A percentile compares a stretch with the other conserved stretches of the same genome.
These are phyloP conservation scores for Scutellaria baicalensis DNA, from an alignment of 257 asterid species.

Conservation along the genomic window DNA sequence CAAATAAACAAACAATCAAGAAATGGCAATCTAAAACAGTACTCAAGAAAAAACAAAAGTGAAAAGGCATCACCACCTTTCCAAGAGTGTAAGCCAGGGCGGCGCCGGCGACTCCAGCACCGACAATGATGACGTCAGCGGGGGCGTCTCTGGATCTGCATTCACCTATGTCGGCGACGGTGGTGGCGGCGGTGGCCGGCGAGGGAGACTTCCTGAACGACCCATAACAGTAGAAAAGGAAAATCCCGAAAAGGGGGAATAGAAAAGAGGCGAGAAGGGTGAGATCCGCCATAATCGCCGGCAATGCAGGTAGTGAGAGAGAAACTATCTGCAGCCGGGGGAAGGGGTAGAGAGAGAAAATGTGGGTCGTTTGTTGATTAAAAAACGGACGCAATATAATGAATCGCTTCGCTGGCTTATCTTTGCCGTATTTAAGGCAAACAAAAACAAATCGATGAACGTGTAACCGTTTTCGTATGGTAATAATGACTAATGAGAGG, in stretches of 20 bases:
- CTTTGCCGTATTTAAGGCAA: conserved; percentile 13
- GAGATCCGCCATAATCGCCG: conserved; percentile 36
- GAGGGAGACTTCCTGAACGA: conserved; percentile 1
- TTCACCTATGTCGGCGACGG: conserved; percentile 39
- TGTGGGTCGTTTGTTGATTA: not conserved
- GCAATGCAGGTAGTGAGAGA: conserved; percentile 36
- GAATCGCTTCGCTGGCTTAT: conserved; percentile 13
- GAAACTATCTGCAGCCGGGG: conserved; percentile 13
- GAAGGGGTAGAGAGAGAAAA: not conserved
- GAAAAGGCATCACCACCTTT: conserved; percentile 39
- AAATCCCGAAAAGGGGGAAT: conserved; percentile 36
- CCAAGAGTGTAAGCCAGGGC: conserved; percentile 37
- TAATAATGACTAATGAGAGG: too few relatives aligned
- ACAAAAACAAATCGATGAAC: too few relatives aligned
- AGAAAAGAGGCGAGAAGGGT: conserved; percentile 30
- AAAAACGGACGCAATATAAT: not conserved
- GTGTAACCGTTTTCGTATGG: too few relatives aligned
- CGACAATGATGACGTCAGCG: conserved; percentile 29
- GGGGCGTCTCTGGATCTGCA: conserved; percentile 33
- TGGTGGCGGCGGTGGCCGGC: conserved; percentile 23
- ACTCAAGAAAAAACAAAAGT: not conserved
- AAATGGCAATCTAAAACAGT: not conserved
- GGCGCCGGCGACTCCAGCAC: conserved; percentile 40
- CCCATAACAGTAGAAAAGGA: conserved; percentile 17
- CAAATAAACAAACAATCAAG: not conserved